Evolutionary conservation across 1,284 basidiomycete genomes (phyloP).

Genomic region (Malassezia obtusa): DNA sequence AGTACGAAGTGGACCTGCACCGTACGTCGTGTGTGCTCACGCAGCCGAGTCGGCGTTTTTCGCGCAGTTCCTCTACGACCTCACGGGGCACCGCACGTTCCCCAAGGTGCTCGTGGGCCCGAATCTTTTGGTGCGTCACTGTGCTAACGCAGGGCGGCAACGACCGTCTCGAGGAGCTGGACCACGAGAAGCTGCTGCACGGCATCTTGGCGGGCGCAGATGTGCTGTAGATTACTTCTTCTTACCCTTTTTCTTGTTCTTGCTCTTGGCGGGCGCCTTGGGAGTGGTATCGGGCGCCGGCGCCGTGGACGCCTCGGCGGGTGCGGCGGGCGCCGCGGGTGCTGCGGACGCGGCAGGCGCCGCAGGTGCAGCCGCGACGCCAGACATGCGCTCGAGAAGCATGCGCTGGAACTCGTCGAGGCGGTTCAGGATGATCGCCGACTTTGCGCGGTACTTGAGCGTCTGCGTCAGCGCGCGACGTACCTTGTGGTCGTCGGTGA

Average conservation of each 20-base stretch:
- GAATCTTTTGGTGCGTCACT: slow-evolving; percentile 9
- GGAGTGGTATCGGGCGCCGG: not conserved
- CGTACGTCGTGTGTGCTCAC: slow-evolving; percentile 1
- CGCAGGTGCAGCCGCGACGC: not conserved
- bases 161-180: slow-evolving; percentile 8
- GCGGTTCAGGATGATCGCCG: slow-evolving; percentile 82
- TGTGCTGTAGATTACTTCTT: slow-evolving; percentile 14
- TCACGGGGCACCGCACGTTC: slow-evolving; percentile 13
- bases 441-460: slow-evolving; percentile 84
- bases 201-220: slow-evolving; percentile 9
- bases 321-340: not conserved
- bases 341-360: not conserved
- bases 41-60: not conserved
- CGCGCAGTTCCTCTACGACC: not conserved
- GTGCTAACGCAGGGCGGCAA: slow-evolving; percentile 7
- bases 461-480: slow-evolving; percentile 12
- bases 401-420: slow-evolving; percentile 79
- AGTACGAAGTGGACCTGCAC: slow-evolving; percentile 17
- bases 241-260: slow-evolving; percentile 15
- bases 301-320: not conserved
- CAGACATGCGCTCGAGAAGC: slow-evolving; percentile 64
- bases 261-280: slow-evolving; percentile 1
- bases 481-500: slow-evolving; percentile 7
- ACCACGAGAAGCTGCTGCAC: slow-evolving; percentile 5
- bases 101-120: slow-evolving; percentile 11